Conservation (phyloP, 2,329 filamentous ascomycete species). For the Acephala macrosclerotiorum region DNA sequence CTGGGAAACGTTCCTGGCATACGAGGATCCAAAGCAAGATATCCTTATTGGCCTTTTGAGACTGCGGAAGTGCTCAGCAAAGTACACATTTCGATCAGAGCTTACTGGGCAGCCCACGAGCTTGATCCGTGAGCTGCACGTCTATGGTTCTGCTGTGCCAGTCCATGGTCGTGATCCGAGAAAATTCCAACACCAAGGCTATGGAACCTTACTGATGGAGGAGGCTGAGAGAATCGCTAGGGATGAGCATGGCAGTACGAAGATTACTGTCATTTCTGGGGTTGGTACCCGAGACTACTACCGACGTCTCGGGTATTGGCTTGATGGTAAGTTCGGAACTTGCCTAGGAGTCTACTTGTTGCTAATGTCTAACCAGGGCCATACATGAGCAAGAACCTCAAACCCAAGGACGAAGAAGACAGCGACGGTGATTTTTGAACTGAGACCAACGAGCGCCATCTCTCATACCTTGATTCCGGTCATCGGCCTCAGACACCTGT, state of each 20-base stretch:
- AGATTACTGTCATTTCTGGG: conserved; percentile 98
- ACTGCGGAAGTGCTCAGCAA: conserved; percentile 87
- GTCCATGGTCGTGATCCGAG: conserved; percentile 93
- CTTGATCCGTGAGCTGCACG: conserved; percentile 92
- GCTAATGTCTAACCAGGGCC: conserved; percentile 35
- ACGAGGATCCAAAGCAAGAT: conserved; percentile 98
- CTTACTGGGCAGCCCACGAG: conserved; percentile 87
- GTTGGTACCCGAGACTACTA: conserved; percentile 97
- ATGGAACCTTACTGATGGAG: conserved; percentile 95
- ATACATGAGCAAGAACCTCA: conserved; percentile 45
- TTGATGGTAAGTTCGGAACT: conserved; percentile 86
- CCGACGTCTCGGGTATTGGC: conserved; percentile 86
- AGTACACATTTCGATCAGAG: conserved; percentile 91
- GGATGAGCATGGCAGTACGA: conserved; percentile 91
- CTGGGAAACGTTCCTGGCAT: conserved; percentile 98
- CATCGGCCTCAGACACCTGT: too few relatives aligned
- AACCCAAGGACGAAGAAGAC: conserved; percentile 42
- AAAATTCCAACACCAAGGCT: conserved; percentile 98
- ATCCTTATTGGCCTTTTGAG: conserved; percentile 92
- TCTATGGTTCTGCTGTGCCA: conserved; percentile 97
- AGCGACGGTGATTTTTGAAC: conserved; percentile 40
- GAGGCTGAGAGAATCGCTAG: conserved; percentile 95
- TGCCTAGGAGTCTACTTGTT: not conserved
- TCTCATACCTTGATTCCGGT: too few relatives aligned
- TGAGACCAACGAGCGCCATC: too few relatives aligned